A percentile compares a stretch with the other conserved stretches of the same genome.
Conservation (phyloP, 2,329 filamentous ascomycete genomes). For the Pseudohalonectria lignicola region DNA sequence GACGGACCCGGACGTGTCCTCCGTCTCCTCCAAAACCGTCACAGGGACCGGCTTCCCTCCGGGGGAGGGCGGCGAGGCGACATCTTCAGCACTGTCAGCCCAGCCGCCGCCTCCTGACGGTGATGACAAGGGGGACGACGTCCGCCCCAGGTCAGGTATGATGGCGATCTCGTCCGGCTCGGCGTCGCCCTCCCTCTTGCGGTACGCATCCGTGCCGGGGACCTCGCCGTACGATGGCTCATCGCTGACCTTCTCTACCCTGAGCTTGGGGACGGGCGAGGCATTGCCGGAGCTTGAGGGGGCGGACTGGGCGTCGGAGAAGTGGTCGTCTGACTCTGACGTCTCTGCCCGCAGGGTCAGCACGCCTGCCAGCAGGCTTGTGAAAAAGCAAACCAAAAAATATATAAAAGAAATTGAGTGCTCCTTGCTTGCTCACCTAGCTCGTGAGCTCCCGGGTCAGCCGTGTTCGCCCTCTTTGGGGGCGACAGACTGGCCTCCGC, state of each 20-base stretch:
- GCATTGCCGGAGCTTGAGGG: constrained; percentile 26
- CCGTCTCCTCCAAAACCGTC: constrained; percentile 42
- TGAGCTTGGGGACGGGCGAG: constrained; percentile 46
- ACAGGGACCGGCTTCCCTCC: constrained; percentile 32
- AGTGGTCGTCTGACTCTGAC: constrained; percentile 60
- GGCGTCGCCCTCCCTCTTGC: constrained; percentile 44
- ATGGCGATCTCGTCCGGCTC: constrained; percentile 50
- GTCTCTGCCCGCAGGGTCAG: too few relatives aligned
- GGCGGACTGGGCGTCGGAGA: constrained; percentile 53
- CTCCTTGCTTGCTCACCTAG: too few relatives aligned
- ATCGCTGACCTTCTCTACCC: constrained; percentile 48
- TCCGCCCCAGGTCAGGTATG: constrained; percentile 19
- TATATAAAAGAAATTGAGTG: too few relatives aligned
- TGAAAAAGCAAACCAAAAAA: too few relatives aligned
- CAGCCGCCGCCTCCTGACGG: too few relatives aligned
- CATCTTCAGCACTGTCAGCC: too few relatives aligned
- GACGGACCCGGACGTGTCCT: constrained; percentile 30
- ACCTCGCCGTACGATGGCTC: constrained; percentile 50
- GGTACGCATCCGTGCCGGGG: constrained; percentile 47
- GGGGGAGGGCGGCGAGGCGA: constrained; percentile 14
- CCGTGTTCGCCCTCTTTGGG: constrained; percentile 26
- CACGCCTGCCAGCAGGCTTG: too few relatives aligned
- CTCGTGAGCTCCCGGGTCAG: constrained; percentile 50
- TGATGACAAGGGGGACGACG: constrained; percentile 11
- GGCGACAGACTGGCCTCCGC: constrained; percentile 26